Conservation (phyloP, 768 basidiomycete species). For the Xanthoconium purpureum region DNA sequence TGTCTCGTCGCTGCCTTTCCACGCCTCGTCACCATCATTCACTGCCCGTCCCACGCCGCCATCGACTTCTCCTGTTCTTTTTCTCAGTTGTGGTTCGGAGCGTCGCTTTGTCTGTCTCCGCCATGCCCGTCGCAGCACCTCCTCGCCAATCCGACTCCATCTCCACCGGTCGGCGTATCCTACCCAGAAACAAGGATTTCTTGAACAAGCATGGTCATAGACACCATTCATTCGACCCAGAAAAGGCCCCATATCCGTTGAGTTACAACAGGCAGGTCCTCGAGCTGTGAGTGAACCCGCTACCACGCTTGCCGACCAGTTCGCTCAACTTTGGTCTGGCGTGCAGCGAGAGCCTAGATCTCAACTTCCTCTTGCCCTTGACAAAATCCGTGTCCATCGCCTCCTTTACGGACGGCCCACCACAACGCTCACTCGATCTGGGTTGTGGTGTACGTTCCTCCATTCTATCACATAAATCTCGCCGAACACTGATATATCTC, state of each 20-base stretch:
- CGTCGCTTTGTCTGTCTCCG: background rate
- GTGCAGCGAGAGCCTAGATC: conserved; percentile 54
- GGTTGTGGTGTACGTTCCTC: conserved; percentile 64
- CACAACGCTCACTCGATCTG: conserved; percentile 59
- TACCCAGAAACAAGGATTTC: conserved; percentile 51
- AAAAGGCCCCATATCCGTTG: conserved; percentile 79
- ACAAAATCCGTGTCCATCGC: conserved; percentile 58
- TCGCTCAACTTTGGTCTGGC: conserved; percentile 4
- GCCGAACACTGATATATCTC: background rate
- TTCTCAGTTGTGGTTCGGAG: background rate
- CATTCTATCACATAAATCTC: too few species aligned
- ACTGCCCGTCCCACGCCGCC: conserved; percentile 6
- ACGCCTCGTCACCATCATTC: conserved; percentile 6
- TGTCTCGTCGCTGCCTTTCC: conserved; percentile 8
- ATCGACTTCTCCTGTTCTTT: background rate
- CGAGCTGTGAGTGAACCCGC: conserved; percentile 54
- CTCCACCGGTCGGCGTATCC: conserved; percentile 32
- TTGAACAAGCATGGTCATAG: conserved; percentile 56
- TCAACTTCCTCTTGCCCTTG: conserved; percentile 46
- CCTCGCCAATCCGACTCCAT: conserved; percentile 19
- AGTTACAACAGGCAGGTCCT: conserved; percentile 66
- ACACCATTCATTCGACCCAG: conserved; percentile 65
- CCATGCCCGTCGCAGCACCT: conserved; percentile 20
- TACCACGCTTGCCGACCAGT: background rate
- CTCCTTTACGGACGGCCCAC: conserved; percentile 48